A percentile compares a stretch with the other conserved stretches of the same genome.
Evolutionary conservation across 441 rosid genomes (phyloP).

Genomic region (Manihot esculenta): DNA sequence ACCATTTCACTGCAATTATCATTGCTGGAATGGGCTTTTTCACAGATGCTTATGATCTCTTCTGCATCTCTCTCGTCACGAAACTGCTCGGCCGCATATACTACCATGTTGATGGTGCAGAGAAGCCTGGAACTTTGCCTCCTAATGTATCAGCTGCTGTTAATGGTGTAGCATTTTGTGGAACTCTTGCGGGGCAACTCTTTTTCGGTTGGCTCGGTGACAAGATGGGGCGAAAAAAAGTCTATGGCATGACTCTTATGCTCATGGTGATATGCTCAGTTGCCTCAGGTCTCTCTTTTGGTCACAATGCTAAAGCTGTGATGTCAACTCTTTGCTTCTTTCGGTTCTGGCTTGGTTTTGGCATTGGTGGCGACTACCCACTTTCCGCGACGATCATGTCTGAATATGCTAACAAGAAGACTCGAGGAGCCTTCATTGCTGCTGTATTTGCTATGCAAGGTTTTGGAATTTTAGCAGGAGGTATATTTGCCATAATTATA

Average conservation of each 20-base stretch:
- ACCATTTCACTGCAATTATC: conserved; percentile 72
- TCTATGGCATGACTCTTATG: conserved; percentile 74
- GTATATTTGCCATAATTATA: conserved; percentile 55
- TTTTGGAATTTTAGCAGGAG: conserved; percentile 79
- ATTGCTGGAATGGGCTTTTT: conserved; percentile 90
- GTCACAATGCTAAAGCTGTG: conserved; percentile 43
- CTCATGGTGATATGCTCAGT: conserved; percentile 64
- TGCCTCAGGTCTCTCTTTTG: conserved; percentile 72
- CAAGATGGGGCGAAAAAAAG: conserved; percentile 72
- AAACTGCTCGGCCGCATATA: conserved; percentile 78
- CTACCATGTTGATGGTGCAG: conserved; percentile 60
- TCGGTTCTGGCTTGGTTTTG: conserved; percentile 92
- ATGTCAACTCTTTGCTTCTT: conserved; percentile 79
- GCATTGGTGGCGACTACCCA: conserved; percentile 87
- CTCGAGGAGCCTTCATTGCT: conserved; percentile 84
- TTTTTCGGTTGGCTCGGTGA: conserved; percentile 95
- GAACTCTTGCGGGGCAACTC: conserved; percentile 73
- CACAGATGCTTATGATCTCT: conserved; percentile 82
- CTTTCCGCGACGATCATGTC: conserved; percentile 91
- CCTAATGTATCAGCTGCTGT: conserved; percentile 78
- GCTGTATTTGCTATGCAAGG: conserved; percentile 96
- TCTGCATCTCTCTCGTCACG: conserved; percentile 78
- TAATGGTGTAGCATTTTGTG: conserved; percentile 76
- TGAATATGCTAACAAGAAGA: conserved; percentile 80
- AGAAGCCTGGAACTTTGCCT: conserved; percentile 67